These are phyloP conservation scores for Brassica incana DNA, from an alignment of 345 rosid genomes.

Conservation along the genomic window DNA sequence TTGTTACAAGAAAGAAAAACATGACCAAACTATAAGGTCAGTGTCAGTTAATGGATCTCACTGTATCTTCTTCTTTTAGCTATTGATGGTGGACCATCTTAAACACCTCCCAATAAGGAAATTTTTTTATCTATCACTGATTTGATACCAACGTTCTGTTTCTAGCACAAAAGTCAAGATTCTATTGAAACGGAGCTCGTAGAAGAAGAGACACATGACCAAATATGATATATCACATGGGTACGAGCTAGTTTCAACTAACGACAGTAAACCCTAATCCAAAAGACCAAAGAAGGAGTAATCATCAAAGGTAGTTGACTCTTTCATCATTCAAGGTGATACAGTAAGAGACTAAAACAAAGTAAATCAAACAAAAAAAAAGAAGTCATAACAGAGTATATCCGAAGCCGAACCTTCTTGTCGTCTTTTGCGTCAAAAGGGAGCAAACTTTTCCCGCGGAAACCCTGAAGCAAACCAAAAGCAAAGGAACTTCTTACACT, in stretches of 20 bases:
- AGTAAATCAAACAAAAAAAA: background rate
- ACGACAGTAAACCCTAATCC: background rate
- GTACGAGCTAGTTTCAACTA: background rate
- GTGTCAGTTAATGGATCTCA: conserved; percentile 40
- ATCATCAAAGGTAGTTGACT: background rate
- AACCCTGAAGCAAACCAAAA: conserved; percentile 1
- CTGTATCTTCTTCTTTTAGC: conserved; percentile 33
- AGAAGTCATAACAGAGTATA: background rate
- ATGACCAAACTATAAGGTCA: conserved; percentile 29
- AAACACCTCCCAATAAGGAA: conserved; percentile 27
- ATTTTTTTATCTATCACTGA: conserved; percentile 12
- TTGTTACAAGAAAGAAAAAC: background rate
- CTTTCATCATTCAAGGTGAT: background rate
- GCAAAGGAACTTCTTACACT: conserved; percentile 10
- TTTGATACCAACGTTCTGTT: conserved; percentile 32
- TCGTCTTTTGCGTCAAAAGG: conserved; percentile 1
- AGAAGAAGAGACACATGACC: conserved; percentile 4
- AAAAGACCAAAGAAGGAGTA: background rate
- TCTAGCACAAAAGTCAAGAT: conserved; percentile 18
- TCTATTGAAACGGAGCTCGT: background rate
- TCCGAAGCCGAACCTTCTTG: conserved; percentile 11
- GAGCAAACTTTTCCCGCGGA: conserved; percentile 25
- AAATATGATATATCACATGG: background rate
- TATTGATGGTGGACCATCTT: conserved; percentile 44
- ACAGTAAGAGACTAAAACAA: background rate